Percentiles rank a stretch among this genome's conserved stretches.
phyloP scores from a whole-genome alignment of 371 early-diverging fungal species.

The Mucor circinelloides region DNA sequence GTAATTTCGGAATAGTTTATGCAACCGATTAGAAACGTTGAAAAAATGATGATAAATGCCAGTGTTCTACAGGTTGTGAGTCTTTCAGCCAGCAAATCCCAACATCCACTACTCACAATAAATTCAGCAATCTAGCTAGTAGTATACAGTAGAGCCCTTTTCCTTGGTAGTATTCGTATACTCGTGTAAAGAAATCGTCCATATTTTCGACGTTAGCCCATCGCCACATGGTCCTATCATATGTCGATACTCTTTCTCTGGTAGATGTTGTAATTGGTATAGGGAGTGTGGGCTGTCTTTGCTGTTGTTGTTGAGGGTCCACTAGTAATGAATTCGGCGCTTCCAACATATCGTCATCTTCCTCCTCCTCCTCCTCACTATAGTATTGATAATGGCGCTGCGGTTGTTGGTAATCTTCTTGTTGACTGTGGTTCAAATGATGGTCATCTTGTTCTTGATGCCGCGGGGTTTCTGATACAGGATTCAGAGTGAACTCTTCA shows the following conservation, averaged over 20 bases:
- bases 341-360: slow-evolving; percentile 13
- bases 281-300: slow-evolving; percentile 10
- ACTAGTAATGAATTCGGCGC: slow-evolving; percentile 11
- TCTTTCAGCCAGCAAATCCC: neutral
- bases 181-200: slow-evolving; percentile 80
- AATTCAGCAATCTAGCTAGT: slow-evolving; percentile 68
- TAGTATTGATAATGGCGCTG: neutral
- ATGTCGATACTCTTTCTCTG: slow-evolving; percentile 45
- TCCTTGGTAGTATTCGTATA: slow-evolving; percentile 82
- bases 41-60: slow-evolving; percentile 85
- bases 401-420: neutral
- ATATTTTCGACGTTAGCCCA: slow-evolving; percentile 85
- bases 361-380: neutral
- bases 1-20: slow-evolving; percentile 83
- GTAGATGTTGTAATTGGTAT: slow-evolving; percentile 22
- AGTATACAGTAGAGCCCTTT: slow-evolving; percentile 83
- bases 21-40: slow-evolving; percentile 87
- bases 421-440: neutral
- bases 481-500: slow-evolving; percentile 24
- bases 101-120: slow-evolving; percentile 52
- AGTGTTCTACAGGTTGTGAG: slow-evolving; percentile 55
- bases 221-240: slow-evolving; percentile 76
- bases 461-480: slow-evolving; percentile 4
- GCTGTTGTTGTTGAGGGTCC: neutral
- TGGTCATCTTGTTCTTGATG: neutral